Evolutionary conservation across 2,329 filamentous ascomycete genomes (phyloP).

Genomic region (Domatiomyces globalis): DNA sequence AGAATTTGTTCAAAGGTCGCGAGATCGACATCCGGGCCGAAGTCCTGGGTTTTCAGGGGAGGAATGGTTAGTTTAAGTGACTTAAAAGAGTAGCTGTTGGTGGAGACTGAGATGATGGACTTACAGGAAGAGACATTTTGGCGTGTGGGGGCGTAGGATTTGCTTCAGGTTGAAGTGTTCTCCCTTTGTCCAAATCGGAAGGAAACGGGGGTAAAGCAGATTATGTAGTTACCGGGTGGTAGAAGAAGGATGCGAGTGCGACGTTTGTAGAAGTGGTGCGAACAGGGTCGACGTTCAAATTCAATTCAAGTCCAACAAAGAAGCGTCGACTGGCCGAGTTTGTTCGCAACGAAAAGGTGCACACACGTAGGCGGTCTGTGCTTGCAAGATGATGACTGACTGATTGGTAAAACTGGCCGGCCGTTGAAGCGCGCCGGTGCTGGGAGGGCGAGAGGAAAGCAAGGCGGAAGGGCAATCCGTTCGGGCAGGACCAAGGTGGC

Average conservation of each 20-base stretch:
- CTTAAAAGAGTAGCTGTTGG: neutral
- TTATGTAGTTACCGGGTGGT: neutral
- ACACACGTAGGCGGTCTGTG: too few relatives aligned
- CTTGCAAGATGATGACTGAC: neutral
- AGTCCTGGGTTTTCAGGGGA: slow-evolving; percentile 32
- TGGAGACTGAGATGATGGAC: neutral
- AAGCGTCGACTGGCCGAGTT: neutral
- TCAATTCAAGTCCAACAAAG: neutral
- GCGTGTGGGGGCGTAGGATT: neutral
- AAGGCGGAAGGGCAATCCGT: neutral
- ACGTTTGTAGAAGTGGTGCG: neutral
- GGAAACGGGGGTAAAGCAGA: too few relatives aligned
- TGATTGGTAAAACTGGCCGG: neutral
- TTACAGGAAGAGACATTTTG: neutral
- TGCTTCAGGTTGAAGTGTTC: neutral
- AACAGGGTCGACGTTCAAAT: neutral
- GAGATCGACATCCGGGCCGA: slow-evolving; percentile 64
- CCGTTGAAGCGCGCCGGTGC: neutral
- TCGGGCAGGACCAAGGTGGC: neutral
- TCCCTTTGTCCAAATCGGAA: neutral
- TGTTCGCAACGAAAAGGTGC: neutral
- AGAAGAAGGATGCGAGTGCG: too few relatives aligned
- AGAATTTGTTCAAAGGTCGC: slow-evolving; percentile 85
- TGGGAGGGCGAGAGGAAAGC: neutral
- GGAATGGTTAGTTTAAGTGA: neutral